Evolutionary conservation across 805 yeast species (phyloP), one percentile per base, ranked within the genome.

Genomic region (Saturnispora dispora): DNA sequence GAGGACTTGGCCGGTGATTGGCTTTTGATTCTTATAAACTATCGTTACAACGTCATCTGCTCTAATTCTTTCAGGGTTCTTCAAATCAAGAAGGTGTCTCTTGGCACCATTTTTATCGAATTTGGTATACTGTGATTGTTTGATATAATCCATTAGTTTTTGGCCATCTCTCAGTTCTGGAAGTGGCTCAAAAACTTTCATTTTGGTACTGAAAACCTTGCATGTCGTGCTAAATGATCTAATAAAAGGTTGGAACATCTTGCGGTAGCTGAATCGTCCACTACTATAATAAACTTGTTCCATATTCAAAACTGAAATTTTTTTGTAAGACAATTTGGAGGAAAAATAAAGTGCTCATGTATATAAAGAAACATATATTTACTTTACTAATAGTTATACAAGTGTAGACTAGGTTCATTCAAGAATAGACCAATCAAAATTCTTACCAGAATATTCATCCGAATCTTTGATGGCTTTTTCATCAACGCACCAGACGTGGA

Each of bases 41-140:
- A 90, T 84, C 55, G 85, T 79, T 37, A 90, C 80, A 28, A 88
- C 74, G 63, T 90, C 97, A 13, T 96, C 97, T 0, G 95, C 77
- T 51, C 87, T 75, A 30, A 90, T 70, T 52, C 77, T 70, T 23
- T 74, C 74, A 7, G 76, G 68, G 49, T 73, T 72, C 22, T 63
- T 56, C 28, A 71, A 70, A 51, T 75, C 70, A 30, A 88, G 68
- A 45, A 84, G 66, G 22, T 74, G 71, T 47, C 82, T 71, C 67
- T 86, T 84, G 69, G 74, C 70, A 4, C 91, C 93, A 3, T 77
- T 70, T 17, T 88, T 84, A 64, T 90, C 98, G 54, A 85, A 76
- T 57, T 73, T 76, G 33, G 68, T 66, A 45, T 76, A 73, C 54
- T 84, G 75, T 57, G 79, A 77, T 51, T 73, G 64, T 51, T 75